Conservation (phyloP, 148 eudicot species). For the Silene latifolia region DNA sequence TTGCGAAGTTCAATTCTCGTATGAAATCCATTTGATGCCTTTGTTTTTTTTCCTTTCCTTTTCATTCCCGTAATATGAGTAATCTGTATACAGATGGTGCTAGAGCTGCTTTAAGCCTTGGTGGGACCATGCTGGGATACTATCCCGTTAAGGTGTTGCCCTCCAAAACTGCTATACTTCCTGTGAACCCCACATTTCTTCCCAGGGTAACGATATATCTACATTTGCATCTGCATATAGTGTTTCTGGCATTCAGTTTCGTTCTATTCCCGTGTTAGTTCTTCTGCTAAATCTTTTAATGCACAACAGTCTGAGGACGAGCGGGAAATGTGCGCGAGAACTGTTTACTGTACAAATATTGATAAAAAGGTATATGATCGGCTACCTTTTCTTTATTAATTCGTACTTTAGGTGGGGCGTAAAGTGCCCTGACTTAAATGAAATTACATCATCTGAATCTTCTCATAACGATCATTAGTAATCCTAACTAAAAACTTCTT, state of each 20-base stretch:
- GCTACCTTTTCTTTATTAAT: background rate
- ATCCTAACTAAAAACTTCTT: constrained; percentile 2
- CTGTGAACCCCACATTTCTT: constrained; percentile 94
- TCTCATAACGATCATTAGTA: background rate
- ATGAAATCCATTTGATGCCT: background rate
- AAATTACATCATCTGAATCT: constrained; percentile 5
- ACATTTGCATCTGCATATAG: background rate
- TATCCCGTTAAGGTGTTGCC: constrained; percentile 85
- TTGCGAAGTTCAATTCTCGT: constrained; percentile 4
- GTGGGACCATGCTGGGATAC: constrained; percentile 81
- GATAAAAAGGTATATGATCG: constrained; percentile 65
- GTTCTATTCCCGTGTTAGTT: background rate
- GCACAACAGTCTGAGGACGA: constrained; percentile 75
- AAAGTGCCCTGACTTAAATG: background rate
- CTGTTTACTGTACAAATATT: constrained; percentile 96
- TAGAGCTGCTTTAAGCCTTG: constrained; percentile 64
- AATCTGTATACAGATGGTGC: constrained; percentile 62
- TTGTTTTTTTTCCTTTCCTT: background rate
- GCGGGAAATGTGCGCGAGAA: constrained; percentile 91
- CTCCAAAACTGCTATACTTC: constrained; percentile 96
- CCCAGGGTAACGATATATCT: constrained; percentile 61
- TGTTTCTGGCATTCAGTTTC: background rate
- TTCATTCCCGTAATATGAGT: constrained; percentile 19
- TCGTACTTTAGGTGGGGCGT: background rate
- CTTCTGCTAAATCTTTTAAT: constrained; percentile 7